Base-by-base conservation (phyloP, 1,284 basidiomycete species). In the Pseudozyma hubeiensis region DNA sequence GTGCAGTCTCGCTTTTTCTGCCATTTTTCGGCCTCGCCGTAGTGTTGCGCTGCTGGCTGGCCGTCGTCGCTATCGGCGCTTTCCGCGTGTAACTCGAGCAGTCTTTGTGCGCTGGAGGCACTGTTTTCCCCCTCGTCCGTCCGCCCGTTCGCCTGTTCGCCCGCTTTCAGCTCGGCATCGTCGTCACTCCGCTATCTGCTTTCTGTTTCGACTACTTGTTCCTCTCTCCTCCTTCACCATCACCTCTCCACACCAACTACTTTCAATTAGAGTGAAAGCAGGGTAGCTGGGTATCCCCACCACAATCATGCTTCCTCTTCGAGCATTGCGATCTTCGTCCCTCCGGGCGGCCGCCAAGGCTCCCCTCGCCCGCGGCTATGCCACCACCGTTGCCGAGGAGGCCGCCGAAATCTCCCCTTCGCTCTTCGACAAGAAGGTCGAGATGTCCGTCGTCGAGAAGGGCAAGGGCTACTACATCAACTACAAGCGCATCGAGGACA, bases 381-480 rank as follows among this genome's bases (percentile, higher is more conserved):
- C 81, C 39, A 84, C 82, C 43, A 67, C 70, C 64, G 79, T 82
- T 44, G 70, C 82, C 48, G 82, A 84, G 70, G 81, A 83, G 45
- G 82, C 75, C 34, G 57, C 75, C 45, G 66, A 74, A 41, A 76
- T 82, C 54, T 65, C 71, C 30, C 59, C 74, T 44, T 77, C 74
- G 8, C 69, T 82, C 56, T 80, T 81, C 52, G 75, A 81, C 73
- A 77, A 76, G 53, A 83, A 83, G 71, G 81, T 84, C 53, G 82
- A 84, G 70, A 80, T 84, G 75, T 80, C 78, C 69, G 49, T 66
- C 54, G 69, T 82, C 58, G 82, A 84, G 72, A 76, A 77, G 63
- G 82, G 82, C 65, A 80, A 82, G 77, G 80, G 79, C 37, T 78
- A 78, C 81, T 84, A 77, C 75, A 66, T 83, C 70, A 83, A 83